phyloP scores from a whole-genome alignment of 306 rosid genomes.

The Benincasa hispida region DNA sequence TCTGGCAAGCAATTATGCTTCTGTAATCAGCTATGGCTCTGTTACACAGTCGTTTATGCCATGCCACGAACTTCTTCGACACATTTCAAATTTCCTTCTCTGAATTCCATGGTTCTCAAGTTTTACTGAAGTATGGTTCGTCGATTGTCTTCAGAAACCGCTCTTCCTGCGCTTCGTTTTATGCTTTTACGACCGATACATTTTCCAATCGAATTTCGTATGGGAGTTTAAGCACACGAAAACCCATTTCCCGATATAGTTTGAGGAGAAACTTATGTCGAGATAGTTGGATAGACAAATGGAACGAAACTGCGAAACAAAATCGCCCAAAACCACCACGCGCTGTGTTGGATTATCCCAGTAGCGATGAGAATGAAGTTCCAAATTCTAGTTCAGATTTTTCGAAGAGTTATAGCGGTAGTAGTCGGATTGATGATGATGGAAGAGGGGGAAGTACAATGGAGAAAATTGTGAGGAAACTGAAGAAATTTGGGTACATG shows the following conservation, averaged over 20 bases:
- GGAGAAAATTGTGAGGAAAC: slow-evolving; percentile 75
- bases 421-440: slow-evolving; percentile 5
- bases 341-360: slow-evolving; percentile 35
- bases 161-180: slow-evolving; percentile 10
- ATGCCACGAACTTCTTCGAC: slow-evolving; percentile 52
- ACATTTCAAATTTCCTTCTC: slow-evolving; percentile 46
- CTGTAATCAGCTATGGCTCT: slow-evolving; percentile 36
- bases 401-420: slow-evolving; percentile 14
- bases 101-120: slow-evolving; percentile 23
- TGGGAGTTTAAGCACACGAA: slow-evolving; percentile 17
- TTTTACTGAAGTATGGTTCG: slow-evolving; percentile 39
- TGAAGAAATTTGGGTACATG: slow-evolving; percentile 73
- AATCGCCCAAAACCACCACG: slow-evolving; percentile 38
- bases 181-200: slow-evolving; percentile 5
- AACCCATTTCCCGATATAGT: slow-evolving; percentile 13
- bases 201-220: slow-evolving; percentile 13
- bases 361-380: slow-evolving; percentile 32
- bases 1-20: not conserved
- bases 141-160: slow-evolving; percentile 21
- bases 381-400: slow-evolving; percentile 22
- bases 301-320: slow-evolving; percentile 35
- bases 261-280: slow-evolving; percentile 15
- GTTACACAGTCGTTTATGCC: slow-evolving; percentile 55
- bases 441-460: slow-evolving; percentile 41
- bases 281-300: slow-evolving; percentile 46